Evolutionary conservation across 163 green algal genomes (phyloP), one percentile per base, ranked within the genome.

Genomic region (Prototheca wickerhamii): DNA sequence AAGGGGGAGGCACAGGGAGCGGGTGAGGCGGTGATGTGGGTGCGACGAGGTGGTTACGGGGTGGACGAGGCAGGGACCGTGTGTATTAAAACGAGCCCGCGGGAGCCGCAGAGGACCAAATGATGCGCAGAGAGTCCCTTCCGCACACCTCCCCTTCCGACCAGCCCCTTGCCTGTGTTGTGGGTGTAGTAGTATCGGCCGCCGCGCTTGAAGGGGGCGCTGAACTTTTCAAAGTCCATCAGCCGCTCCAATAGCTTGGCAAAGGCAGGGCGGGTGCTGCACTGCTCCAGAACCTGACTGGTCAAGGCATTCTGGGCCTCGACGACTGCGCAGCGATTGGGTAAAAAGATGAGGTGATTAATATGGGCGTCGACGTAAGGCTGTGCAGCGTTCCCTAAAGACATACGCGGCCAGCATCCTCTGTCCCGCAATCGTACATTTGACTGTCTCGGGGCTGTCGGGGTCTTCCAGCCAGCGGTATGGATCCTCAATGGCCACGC

Each of bases 391-490:
- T 10, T 10, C 10, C 10, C 10, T 10, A 15, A 15, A 21, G 37
- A 10, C 10, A 10, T 44, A 44, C 10, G 10, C 37, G 10, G 37
- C 37, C 37, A 15, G 37, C 37, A 21, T 44, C 37, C 37, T 15
- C 37, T 15, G 37, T 1, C 10, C 37, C 46, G 23, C 46, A 28
- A 12, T 25, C 46, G n/a, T n/a, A 54, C 46, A 54, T 54, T 25
- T 1, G 8, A 17, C 25, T 1, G 65, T 95, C 62, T 93, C 87
- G 7, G 81, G 57, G 3, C 55, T 46, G 53, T 97, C 89, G 2
- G 88, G 88, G 69, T 96, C 87, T 63, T 97, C 91, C 37, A 97
- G 79, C 82, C 82, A 95, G 18, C 89, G 69, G 73, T 95, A 95
- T 0, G 87, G 88, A 62, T 96, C 89, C 0, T 79, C 58, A 2